Percentiles rank a stretch among this genome's conserved stretches.
Conservation (phyloP, 768 basidiomycete species). For the Mycena albidolilacea region DNA sequence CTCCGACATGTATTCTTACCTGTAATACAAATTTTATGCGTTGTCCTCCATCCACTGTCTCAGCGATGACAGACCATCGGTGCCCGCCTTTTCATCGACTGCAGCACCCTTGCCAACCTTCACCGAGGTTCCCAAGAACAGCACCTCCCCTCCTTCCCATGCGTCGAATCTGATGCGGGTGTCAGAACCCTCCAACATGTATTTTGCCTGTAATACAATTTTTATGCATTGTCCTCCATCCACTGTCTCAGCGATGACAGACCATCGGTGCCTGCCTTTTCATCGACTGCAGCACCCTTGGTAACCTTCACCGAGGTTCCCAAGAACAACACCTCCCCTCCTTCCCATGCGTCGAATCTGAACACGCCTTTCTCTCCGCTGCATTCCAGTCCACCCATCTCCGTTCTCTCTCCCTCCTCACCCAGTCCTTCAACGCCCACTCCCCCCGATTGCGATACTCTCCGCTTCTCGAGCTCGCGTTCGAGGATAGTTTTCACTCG, state of each 20-base stretch:
- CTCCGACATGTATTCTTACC: slow-evolving; percentile 28
- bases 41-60: slow-evolving; percentile 65
- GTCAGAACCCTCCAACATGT: too few species aligned
- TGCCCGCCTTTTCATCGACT: slow-evolving; percentile 55
- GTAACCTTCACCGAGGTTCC: slow-evolving; percentile 65
- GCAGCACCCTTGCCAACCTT: slow-evolving; percentile 40
- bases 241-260: slow-evolving; percentile 62
- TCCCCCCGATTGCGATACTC: slow-evolving; percentile 72
- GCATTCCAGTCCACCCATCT: slow-evolving; percentile 84
- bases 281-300: slow-evolving; percentile 46
- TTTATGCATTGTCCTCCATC: slow-evolving; percentile 61
- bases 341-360: slow-evolving; percentile 88
- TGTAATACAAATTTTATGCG: slow-evolving; percentile 44
- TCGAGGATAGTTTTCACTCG: slow-evolving; percentile 86
- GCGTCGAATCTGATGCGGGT: slow-evolving; percentile 78
- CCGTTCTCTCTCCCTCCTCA: slow-evolving; percentile 73
- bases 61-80: slow-evolving; percentile 59
- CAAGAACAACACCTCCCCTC: slow-evolving; percentile 80
- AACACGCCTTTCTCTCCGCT: slow-evolving; percentile 69
- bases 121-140: slow-evolving; percentile 74
- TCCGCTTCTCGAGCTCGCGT: slow-evolving; percentile 87
- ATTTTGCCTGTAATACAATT: neutral
- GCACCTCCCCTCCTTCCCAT: slow-evolving; percentile 90
- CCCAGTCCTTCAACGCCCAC: slow-evolving; percentile 84
- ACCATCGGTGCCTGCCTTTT: slow-evolving; percentile 57